Evolutionary conservation across 1,139 yeast genomes (phyloP), one percentile per base, ranked within the genome.

Genomic region (Scheffersomyces segobiensis): DNA sequence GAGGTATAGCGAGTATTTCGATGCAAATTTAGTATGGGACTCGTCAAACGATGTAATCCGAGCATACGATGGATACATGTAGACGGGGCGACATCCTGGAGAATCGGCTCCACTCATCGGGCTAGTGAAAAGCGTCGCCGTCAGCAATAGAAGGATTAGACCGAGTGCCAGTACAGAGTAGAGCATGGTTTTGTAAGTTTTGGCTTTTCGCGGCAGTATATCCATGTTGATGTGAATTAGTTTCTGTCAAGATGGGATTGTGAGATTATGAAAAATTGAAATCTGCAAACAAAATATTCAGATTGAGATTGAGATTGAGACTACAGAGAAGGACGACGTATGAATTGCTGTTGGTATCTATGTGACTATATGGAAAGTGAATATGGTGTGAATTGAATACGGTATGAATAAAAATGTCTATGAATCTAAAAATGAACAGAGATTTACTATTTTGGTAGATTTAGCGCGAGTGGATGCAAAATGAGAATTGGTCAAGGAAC

Each of bases 41-140:
- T 82, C 80, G 70, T 91, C 96, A 70, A 93, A 90, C 2, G 88
- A 91, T 59, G 80, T 76, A 49, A 93, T 82, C 63, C 87, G 78
- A 12, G 93, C 92, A 67, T 90, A 91, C 0, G 93, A 85, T 0
- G 97, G 97, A 54, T 80, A 83, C 95, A 89, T 89, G 70, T 80
- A 85, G 6, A 89, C 87, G 55, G 84, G 76, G 53, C 86, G 74
- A 66, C 95, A 89, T 21, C 72, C 70, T 20, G 78, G 72, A 10
- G 67, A 58, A 60, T 80, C 83, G 3, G 81, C 72, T 2, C 77
- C 80, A 17, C 61, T 56, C 12, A 65, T 60, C 32, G 66, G 62
- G 47, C 63, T 62, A 49, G 70, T 62, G 58, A 68, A 74, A 8
- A 71, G 61, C 55, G 61, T 57, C 5, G 68, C 64, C 12, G 67